Percentiles rank a stretch among this genome's conserved stretches.
Evolutionary conservation across 2,329 filamentous ascomycete species (phyloP).

Genomic region (Trichoderma guizhouense): DNA sequence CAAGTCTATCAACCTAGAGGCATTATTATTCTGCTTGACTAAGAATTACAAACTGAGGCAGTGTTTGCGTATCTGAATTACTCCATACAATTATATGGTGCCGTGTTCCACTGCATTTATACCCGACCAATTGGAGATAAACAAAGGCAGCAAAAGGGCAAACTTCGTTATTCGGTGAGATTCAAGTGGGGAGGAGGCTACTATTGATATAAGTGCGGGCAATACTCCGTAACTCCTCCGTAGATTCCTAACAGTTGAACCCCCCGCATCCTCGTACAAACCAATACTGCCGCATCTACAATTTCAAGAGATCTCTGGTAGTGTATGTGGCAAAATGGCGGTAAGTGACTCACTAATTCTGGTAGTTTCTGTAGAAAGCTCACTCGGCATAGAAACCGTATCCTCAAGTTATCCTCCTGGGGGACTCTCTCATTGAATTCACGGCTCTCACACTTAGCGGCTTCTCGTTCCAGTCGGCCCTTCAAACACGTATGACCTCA

Average conservation of each 20-base stretch:
- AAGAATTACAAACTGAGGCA: background rate
- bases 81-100: background rate
- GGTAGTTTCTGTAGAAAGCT: background rate
- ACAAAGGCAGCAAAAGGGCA: background rate
- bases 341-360: slow-evolving; percentile 17
- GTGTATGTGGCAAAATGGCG: slow-evolving; percentile 20
- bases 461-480: slow-evolving; percentile 69
- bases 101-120: background rate
- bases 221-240: background rate
- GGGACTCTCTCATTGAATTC: slow-evolving; percentile 81
- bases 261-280: background rate
- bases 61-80: background rate
- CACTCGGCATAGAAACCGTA: slow-evolving; percentile 46
- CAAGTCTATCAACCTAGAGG: background rate
- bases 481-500: slow-evolving; percentile 60
- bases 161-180: background rate
- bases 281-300: background rate
- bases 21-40: background rate
- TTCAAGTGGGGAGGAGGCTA: background rate
- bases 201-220: background rate
- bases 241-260: background rate
- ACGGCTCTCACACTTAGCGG: slow-evolving; percentile 59
- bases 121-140: background rate
- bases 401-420: slow-evolving; percentile 78
- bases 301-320: background rate